phyloP scores from a whole-genome alignment of 2,329 filamentous ascomycete genomes.

The Hypoxylon sp. region DNA sequence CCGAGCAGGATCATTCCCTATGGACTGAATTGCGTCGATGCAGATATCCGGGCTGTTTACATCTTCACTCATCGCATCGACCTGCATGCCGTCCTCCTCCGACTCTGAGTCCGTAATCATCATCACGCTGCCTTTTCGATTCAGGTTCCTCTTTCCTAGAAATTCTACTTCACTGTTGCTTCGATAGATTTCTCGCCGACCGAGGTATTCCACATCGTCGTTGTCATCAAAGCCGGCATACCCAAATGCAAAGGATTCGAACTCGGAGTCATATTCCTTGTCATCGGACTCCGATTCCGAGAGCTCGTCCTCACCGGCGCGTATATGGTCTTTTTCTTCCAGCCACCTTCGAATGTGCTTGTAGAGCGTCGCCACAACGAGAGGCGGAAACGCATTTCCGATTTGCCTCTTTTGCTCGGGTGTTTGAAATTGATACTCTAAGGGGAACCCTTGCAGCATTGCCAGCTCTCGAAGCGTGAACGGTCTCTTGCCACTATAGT shows the following conservation, averaged over 20 bases:
- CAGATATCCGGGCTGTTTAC: conserved; percentile 12
- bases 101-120: conserved; percentile 20
- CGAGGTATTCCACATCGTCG: conserved; percentile 35
- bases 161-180: conserved; percentile 31
- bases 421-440: conserved; percentile 63
- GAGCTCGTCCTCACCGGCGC: conserved; percentile 27
- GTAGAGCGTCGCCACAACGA: conserved; percentile 60
- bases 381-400: conserved; percentile 80
- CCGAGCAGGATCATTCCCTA: conserved; percentile 2
- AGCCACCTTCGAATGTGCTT: conserved; percentile 58
- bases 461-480: conserved; percentile 76
- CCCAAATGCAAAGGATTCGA: too few species aligned
- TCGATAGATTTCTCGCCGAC: conserved; percentile 15
- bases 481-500: conserved; percentile 69
- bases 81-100: conserved; percentile 33
- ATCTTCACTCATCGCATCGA: conserved; percentile 33
- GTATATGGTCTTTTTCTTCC: conserved; percentile 53
- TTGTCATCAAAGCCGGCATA: too few species aligned
- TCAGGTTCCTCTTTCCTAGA: conserved; percentile 21
- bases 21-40: conserved; percentile 17
- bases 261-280: conserved; percentile 7
- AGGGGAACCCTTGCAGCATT: conserved; percentile 73
- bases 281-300: conserved; percentile 37
- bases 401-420: conserved; percentile 68
- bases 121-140: conserved; percentile 11